These are phyloP conservation scores for Aureobasidium vineae DNA, from an alignment of 2,329 filamentous ascomycete genomes.

Conservation along the genomic window DNA sequence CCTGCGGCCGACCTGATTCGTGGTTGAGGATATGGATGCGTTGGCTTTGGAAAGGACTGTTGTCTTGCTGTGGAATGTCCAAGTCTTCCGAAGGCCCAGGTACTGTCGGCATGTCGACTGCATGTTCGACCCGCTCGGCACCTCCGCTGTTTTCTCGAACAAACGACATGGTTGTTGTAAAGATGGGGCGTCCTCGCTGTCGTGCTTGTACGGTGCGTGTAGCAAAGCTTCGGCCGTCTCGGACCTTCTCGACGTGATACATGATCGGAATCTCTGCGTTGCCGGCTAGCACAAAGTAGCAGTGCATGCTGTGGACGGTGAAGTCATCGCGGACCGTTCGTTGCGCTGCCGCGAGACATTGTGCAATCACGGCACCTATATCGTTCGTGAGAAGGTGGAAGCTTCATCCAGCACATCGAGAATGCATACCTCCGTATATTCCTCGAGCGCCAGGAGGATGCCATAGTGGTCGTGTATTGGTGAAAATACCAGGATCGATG, in stretches of 20 bases:
- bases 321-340: conserved; percentile 79
- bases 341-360: conserved; percentile 84
- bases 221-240: conserved; percentile 84
- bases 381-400: not conserved
- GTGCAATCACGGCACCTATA: conserved; percentile 79
- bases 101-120: conserved; percentile 53
- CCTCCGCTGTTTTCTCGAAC: conserved; percentile 63
- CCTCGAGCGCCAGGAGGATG: conserved; percentile 88
- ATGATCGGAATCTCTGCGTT: conserved; percentile 80
- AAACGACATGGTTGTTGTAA: conserved; percentile 93
- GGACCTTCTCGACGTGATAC: conserved; percentile 92
- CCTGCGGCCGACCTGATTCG: conserved; percentile 55
- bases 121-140: conserved; percentile 62
- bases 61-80: conserved; percentile 35
- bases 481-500: conserved; percentile 84
- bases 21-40: conserved; percentile 58
- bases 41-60: conserved; percentile 59
- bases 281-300: conserved; percentile 95
- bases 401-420: not conserved
- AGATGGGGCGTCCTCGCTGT: conserved; percentile 84
- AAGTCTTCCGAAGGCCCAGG: conserved; percentile 44
- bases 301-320: conserved; percentile 93
- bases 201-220: conserved; percentile 95
- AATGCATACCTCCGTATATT: conserved; percentile 72
- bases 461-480: conserved; percentile 89